Percentiles rank a stretch among this genome's conserved stretches.
Evolutionary conservation across 176 grass and related monocot genomes (phyloP).

Genomic region (Aegilops longissima): DNA sequence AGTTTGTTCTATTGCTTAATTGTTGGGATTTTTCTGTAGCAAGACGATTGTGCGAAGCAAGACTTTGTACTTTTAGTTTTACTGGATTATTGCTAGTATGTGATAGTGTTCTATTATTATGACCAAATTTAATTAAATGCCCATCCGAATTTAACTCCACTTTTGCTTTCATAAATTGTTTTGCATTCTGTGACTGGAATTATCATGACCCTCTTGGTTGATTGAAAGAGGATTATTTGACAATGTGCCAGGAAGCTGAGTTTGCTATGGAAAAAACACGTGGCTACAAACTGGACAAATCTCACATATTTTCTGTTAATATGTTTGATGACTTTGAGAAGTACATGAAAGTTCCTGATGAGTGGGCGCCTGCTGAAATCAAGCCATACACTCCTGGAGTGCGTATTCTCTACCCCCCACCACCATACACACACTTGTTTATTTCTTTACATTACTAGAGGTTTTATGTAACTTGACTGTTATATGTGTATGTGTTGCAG

Average conservation of each 20-base stretch:
- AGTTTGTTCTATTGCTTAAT: slow-evolving; percentile 2
- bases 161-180: neutral
- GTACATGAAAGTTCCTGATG: neutral
- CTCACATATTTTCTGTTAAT: slow-evolving; percentile 82
- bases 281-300: slow-evolving; percentile 88
- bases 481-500: neutral
- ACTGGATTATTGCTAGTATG: neutral
- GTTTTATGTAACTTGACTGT: too few species aligned
- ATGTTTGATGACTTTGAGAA: slow-evolving; percentile 18
- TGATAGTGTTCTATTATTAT: neutral
- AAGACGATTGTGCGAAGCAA: neutral
- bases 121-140: neutral
- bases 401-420: neutral
- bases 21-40: slow-evolving; percentile 5
- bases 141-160: neutral
- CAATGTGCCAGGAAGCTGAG: slow-evolving; percentile 69
- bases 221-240: slow-evolving; percentile 5
- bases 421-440: neutral
- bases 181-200: neutral
- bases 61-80: neutral
- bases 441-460: too few species aligned
- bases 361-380: neutral
- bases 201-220: neutral
- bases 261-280: slow-evolving; percentile 80
- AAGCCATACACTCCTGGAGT: neutral